Evolutionary conservation across 768 basidiomycete species (phyloP), one percentile per base, ranked within the genome.

Genomic region (Goffeauzyma gilvescens): DNA sequence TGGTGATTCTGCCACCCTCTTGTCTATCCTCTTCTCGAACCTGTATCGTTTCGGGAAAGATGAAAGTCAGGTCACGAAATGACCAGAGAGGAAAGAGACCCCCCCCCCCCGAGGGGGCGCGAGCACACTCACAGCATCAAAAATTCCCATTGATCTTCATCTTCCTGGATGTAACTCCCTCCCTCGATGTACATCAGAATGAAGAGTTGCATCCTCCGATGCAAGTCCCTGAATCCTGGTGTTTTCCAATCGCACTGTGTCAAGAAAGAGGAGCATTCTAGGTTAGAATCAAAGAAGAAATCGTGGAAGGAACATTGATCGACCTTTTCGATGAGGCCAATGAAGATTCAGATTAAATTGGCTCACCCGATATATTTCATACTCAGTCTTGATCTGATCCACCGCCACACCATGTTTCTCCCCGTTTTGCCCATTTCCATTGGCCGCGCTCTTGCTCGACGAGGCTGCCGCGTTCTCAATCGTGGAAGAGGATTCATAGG

Each of bases 151-250:
- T 40, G 27, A 41, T 45, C 39, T 28, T 40, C 42, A 12, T 44
- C 38, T 21, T 39, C 32, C 45, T 79, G 75, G 51, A 98, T 83
- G 62, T 86, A 96, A 10, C 82, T 85, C 2, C 89, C 93, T 9
- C 74, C 93, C 59, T 98, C 93, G 54, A 98, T 86, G 65, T 84
- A 95, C 5, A 98, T 69, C 42, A 90, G 60, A 50, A 95, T 84
- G 61, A 93, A 95, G 38, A 95, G 59, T 64, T 96, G 93, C 81
- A 93, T 90, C 41, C 75, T 69, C 14, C 79, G 72, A 57, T 95
- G 90, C 48, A 84, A 86, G 63, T 90, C 85, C 57, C 70, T 71
- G 66, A 95, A 96, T 10, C 83, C 89, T 6, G 80, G 73, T 0
- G 84, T 82, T 44, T 75, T 63, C 75, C 82, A 87, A 17, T 76